Conservation (phyloP, 495 filamentous ascomycete species). For the Jackrogersella multiformis region DNA sequence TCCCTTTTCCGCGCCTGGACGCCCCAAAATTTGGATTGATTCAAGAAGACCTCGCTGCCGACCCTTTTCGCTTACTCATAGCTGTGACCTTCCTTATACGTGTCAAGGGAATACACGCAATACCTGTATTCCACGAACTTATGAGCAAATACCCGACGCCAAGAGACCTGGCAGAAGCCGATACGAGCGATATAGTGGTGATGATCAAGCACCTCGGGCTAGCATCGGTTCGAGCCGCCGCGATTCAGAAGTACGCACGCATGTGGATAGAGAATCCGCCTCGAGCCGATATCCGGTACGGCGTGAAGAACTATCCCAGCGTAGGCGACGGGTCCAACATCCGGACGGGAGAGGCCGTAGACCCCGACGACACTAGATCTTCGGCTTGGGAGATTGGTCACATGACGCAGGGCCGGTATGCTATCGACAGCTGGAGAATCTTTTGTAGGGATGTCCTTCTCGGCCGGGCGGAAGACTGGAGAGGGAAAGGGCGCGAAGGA, state of each 20-base stretch:
- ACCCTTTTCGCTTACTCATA: slow-evolving; percentile 77
- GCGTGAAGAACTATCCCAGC: slow-evolving; percentile 74
- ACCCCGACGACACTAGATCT: slow-evolving; percentile 31
- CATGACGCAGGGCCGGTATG: slow-evolving; percentile 87
- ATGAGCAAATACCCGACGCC: slow-evolving; percentile 75
- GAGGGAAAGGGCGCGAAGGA: slow-evolving; percentile 54
- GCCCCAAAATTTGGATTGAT: slow-evolving; percentile 75
- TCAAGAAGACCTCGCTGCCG: slow-evolving; percentile 77
- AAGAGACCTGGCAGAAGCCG: slow-evolving; percentile 67
- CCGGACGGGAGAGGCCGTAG: slow-evolving; percentile 56
- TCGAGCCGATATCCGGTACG: slow-evolving; percentile 64
- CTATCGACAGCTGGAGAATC: slow-evolving; percentile 91
- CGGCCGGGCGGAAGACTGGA: slow-evolving; percentile 68
- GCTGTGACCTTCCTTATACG: slow-evolving; percentile 85
- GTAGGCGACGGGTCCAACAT: slow-evolving; percentile 65
- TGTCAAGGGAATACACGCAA: slow-evolving; percentile 76
- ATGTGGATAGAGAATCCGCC: slow-evolving; percentile 76
- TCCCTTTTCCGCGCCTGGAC: slow-evolving; percentile 76
- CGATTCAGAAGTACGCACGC: slow-evolving; percentile 72
- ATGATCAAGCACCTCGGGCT: slow-evolving; percentile 81
- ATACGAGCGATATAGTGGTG: slow-evolving; percentile 63
- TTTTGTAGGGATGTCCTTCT: slow-evolving; percentile 87
- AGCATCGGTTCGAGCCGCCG: slow-evolving; percentile 58
- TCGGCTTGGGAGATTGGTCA: slow-evolving; percentile 86
- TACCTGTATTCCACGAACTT: slow-evolving; percentile 77